phyloP scores from a whole-genome alignment of 805 yeast genomes.

The Teunomyces atbi region DNA sequence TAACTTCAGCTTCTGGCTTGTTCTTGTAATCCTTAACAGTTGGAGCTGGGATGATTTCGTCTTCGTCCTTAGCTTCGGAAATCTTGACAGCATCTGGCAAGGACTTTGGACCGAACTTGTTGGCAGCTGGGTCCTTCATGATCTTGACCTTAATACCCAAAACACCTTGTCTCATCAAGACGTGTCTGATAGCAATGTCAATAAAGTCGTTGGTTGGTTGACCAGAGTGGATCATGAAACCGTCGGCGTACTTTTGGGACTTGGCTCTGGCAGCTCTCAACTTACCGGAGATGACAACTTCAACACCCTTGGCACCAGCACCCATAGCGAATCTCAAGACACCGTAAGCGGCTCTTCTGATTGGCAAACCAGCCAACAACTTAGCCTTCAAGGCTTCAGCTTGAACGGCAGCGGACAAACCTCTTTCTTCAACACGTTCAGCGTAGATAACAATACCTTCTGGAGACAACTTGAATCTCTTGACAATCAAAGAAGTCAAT shows the following conservation, averaged over 20 bases:
- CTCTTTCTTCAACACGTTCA: slow-evolving; percentile 99
- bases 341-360: slow-evolving; percentile 99
- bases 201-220: slow-evolving; percentile 99
- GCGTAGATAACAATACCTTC: slow-evolving; percentile 94
- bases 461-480: slow-evolving; percentile 96
- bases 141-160: slow-evolving; percentile 99
- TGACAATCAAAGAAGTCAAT: slow-evolving; percentile 94
- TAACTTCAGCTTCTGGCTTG: slow-evolving; percentile 32
- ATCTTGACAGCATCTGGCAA: slow-evolving; percentile 94
- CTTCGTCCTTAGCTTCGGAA: slow-evolving; percentile 92
- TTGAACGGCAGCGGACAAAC: slow-evolving; percentile 99
- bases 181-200: slow-evolving; percentile 99
- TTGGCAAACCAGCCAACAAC: slow-evolving; percentile 97
- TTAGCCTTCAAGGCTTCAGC: slow-evolving; percentile 99
- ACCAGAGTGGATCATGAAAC: slow-evolving; percentile 99
- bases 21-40: slow-evolving; percentile 71
- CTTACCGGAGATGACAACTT: slow-evolving; percentile 99
- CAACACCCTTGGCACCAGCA: slow-evolving; percentile 99
- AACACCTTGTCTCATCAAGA: slow-evolving; percentile 99
- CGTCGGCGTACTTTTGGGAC: slow-evolving; percentile 99
- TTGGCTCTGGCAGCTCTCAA: slow-evolving; percentile 99
- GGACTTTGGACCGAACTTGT: slow-evolving; percentile 82
- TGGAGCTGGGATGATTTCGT: slow-evolving; percentile 72
- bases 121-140: slow-evolving; percentile 96
- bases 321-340: slow-evolving; percentile 99